Percentiles rank a stretch among this genome's conserved stretches.
Conservation (phyloP, 441 rosid genomes). For the Theobroma grandiflorum region DNA sequence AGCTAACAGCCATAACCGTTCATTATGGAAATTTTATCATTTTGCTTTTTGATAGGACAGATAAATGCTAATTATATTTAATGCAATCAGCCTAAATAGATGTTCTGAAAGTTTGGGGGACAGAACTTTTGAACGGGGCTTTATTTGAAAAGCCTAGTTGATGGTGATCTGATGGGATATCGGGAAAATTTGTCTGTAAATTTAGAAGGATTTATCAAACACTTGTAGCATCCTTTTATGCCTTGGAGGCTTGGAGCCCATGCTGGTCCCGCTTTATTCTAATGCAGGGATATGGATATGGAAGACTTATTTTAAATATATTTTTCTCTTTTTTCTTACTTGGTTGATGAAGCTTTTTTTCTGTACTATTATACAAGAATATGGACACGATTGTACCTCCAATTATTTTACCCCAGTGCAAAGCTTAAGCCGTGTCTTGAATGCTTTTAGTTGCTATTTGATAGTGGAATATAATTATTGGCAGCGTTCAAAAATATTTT, state of each 20-base stretch:
- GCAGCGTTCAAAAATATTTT: no score
- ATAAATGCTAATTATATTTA: neutral
- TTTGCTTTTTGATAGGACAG: neutral
- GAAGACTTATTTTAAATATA: neutral
- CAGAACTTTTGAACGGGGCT: neutral
- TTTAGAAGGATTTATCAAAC: neutral
- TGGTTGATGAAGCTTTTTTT: neutral
- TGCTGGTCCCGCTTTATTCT: neutral
- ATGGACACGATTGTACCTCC: neutral
- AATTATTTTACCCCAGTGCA: neutral
- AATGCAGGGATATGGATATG: neutral
- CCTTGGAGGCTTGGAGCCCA: neutral
- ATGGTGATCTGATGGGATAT: neutral
- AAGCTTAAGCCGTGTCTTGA: neutral
- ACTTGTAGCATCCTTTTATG: neutral
- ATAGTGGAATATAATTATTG: neutral
- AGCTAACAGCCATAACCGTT: neutral
- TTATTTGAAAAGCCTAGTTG: neutral
- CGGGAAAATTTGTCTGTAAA: neutral
- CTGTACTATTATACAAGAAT: neutral
- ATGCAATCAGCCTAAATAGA: neutral
- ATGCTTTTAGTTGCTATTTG: neutral
- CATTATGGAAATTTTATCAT: constrained; percentile 4
- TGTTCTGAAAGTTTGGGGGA: neutral
- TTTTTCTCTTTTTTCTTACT: neutral